A percentile compares a stretch with the other conserved stretches of the same genome.
Conservation (phyloP, 441 rosid species). For the Francoa sonchifolia region DNA sequence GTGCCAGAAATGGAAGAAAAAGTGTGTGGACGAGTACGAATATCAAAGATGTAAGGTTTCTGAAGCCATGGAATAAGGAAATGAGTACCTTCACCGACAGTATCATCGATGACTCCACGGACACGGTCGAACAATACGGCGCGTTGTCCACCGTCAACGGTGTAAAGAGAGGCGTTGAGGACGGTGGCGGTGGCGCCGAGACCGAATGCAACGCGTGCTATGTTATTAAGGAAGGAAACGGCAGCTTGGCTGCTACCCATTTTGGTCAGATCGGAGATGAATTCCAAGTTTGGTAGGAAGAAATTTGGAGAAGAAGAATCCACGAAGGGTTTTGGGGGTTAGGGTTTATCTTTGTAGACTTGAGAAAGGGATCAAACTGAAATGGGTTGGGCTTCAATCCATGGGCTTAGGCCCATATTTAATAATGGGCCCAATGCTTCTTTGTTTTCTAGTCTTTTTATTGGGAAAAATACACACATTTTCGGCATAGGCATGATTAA, state of each 20-base stretch:
- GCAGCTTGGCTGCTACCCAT: conserved; percentile 80
- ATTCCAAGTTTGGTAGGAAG: no score
- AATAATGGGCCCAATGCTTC: no score
- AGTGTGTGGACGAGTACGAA: conserved; percentile 81
- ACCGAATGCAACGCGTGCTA: conserved; percentile 66
- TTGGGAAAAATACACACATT: no score
- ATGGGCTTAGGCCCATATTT: no score
- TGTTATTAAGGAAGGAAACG: conserved; percentile 44
- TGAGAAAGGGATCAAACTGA: background rate
- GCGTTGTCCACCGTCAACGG: conserved; percentile 90
- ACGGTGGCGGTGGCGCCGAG: conserved; percentile 60
- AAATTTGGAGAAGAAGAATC: no score
- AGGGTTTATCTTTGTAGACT: background rate
- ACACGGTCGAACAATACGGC: conserved; percentile 84
- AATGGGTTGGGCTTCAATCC: no score
- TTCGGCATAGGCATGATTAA: no score
- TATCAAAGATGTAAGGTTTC: conserved; percentile 73
- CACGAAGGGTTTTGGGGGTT: background rate
- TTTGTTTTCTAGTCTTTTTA: no score
- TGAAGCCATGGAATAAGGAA: conserved; percentile 82
- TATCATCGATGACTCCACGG: conserved; percentile 71
- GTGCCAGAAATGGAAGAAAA: conserved; percentile 92
- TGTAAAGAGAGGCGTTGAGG: conserved; percentile 55
- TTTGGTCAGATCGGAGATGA: background rate
- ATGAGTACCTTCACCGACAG: conserved; percentile 82